A percentile compares a stretch with the other conserved stretches of the same genome.
phyloP scores from a whole-genome alignment of 2,329 filamentous ascomycete species.

The Stemphylium lycopersici region DNA sequence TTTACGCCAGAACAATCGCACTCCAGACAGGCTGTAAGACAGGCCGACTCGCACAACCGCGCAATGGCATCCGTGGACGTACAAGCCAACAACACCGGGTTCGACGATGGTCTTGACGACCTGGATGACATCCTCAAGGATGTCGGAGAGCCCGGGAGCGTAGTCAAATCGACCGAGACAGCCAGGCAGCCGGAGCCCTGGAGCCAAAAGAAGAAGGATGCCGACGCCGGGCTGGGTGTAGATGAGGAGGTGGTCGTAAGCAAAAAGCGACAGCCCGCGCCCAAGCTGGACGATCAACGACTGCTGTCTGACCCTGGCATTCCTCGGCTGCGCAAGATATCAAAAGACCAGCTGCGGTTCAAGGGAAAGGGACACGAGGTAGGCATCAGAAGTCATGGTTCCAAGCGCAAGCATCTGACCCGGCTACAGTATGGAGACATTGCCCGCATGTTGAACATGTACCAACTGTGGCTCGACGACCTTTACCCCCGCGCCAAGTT shows the following conservation, averaged over 20 bases:
- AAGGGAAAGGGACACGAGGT: constrained; percentile 96
- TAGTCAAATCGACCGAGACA: constrained; percentile 44
- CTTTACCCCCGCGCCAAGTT: constrained; percentile 95
- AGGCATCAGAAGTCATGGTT: neutral
- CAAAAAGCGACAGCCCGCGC: constrained; percentile 75
- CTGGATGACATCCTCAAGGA: constrained; percentile 78
- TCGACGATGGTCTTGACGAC: constrained; percentile 60
- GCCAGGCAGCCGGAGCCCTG: constrained; percentile 15
- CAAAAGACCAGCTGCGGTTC: constrained; percentile 73
- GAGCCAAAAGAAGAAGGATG: constrained; percentile 24
- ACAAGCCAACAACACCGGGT: constrained; percentile 23
- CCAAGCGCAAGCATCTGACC: constrained; percentile 15
- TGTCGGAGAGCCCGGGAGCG: constrained; percentile 63
- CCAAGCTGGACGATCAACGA: constrained; percentile 85
- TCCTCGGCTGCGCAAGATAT: constrained; percentile 75
- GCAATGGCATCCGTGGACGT: constrained; percentile 32
- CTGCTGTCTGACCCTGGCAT: constrained; percentile 85
- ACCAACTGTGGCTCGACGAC: constrained; percentile 96
- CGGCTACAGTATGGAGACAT: constrained; percentile 77
- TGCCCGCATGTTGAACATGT: constrained; percentile 80
- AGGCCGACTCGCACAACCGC: neutral
- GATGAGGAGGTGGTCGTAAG: constrained; percentile 85
- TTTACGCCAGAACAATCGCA: neutral
- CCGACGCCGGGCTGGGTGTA: constrained; percentile 69
- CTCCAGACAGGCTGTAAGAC: neutral